These are phyloP conservation scores for Pelomyxa schiedti DNA, from an alignment of 78 protist species.

Conservation along the genomic window DNA sequence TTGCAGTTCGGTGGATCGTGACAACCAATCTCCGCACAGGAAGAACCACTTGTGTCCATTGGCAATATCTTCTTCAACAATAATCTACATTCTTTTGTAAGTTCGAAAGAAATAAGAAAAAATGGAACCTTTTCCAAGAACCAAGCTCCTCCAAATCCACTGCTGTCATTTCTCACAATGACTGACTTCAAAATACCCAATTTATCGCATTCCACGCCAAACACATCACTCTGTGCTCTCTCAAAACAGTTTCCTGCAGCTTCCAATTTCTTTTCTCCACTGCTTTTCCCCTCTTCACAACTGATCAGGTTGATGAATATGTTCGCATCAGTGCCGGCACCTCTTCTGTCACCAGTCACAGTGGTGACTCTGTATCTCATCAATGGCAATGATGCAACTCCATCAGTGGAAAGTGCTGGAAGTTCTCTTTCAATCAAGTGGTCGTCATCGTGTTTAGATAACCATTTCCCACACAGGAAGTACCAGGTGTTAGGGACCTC, in stretches of 20 bases:
- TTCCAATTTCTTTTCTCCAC: background rate
- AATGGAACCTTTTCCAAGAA: background rate
- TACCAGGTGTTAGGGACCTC: too few species aligned
- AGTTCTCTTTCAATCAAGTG: background rate
- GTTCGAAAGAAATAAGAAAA: too few species aligned
- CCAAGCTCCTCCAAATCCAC: slow-evolving; percentile 6
- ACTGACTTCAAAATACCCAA: background rate
- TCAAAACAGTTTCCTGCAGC: background rate
- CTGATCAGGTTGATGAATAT: background rate
- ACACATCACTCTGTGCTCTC: background rate
- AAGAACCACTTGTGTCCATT: too few species aligned
- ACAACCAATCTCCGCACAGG: too few species aligned
- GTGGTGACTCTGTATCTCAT: too few species aligned
- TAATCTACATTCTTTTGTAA: too few species aligned
- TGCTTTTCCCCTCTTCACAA: background rate
- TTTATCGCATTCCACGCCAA: background rate
- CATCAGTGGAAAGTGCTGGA: too few species aligned
- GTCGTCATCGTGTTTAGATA: too few species aligned
- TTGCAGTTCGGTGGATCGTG: too few species aligned
- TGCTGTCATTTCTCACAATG: background rate
- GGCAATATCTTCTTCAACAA: too few species aligned
- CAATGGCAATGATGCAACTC: too few species aligned
- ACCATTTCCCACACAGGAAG: too few species aligned
- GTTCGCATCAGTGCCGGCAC: background rate
- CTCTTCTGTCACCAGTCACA: background rate